These are phyloP conservation scores for Leccinum pachyderme DNA, from an alignment of 1,284 basidiomycete species.

Conservation along the genomic window DNA sequence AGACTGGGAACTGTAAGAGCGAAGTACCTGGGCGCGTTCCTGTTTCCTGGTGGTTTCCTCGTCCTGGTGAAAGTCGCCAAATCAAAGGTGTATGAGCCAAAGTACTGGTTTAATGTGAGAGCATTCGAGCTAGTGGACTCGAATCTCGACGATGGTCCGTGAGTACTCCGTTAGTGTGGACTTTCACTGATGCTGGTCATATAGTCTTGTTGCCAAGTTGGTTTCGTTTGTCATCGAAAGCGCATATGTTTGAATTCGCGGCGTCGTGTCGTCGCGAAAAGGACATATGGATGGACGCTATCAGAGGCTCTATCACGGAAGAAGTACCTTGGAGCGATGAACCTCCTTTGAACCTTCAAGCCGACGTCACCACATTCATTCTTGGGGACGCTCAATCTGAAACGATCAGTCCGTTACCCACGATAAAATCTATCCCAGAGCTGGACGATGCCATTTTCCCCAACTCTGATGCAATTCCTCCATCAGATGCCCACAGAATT, in stretches of 20 bases:
- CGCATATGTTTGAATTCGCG: slow-evolving; percentile 79
- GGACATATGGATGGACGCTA: slow-evolving; percentile 74
- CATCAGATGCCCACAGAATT: background rate
- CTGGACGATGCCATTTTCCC: slow-evolving; percentile 33
- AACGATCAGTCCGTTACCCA: slow-evolving; percentile 44
- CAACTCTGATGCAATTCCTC: slow-evolving; percentile 3
- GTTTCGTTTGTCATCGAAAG: slow-evolving; percentile 68
- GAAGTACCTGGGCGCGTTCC: slow-evolving; percentile 85
- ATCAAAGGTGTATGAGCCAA: slow-evolving; percentile 78
- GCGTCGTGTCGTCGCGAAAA: slow-evolving; percentile 82
- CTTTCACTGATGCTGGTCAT: slow-evolving; percentile 2
- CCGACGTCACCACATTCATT: slow-evolving; percentile 36
- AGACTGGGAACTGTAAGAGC: slow-evolving; percentile 59
- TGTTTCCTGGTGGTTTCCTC: slow-evolving; percentile 83
- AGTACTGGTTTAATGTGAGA: slow-evolving; percentile 80
- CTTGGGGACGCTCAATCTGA: slow-evolving; percentile 41
- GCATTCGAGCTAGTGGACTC: slow-evolving; percentile 70
- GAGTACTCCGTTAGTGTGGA: slow-evolving; percentile 2
- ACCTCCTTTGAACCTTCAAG: slow-evolving; percentile 56
- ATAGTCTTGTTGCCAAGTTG: slow-evolving; percentile 76
- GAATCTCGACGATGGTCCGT: slow-evolving; percentile 63
- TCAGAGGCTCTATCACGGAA: slow-evolving; percentile 48
- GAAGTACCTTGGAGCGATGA: slow-evolving; percentile 52
- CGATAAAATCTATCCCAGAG: slow-evolving; percentile 63
- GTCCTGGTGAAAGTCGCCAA: slow-evolving; percentile 84